Conservation (phyloP, 495 filamentous ascomycete genomes). For the Aspergillus egyptiacus region DNA sequence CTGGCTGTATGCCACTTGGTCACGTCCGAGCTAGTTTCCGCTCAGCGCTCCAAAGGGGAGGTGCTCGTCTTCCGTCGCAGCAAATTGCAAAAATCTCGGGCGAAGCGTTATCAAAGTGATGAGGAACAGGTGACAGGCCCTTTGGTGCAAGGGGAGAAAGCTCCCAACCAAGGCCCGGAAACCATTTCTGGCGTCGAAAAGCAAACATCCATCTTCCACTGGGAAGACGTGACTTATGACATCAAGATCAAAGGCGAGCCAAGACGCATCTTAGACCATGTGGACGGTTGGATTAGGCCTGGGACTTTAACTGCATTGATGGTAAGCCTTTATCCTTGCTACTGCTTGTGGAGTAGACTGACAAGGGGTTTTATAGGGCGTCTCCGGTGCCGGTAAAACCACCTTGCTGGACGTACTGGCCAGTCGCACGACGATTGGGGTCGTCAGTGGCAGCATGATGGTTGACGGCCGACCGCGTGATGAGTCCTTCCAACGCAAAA, state of each 20-base stretch:
- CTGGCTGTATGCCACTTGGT: not conserved
- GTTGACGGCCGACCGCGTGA: conserved; percentile 56
- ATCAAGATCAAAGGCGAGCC: conserved; percentile 57
- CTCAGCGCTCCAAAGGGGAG: conserved; percentile 41
- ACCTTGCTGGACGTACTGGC: conserved; percentile 59
- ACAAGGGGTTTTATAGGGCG: conserved; percentile 56
- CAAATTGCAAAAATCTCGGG: not conserved
- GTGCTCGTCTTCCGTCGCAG: conserved; percentile 48
- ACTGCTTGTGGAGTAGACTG: conserved; percentile 79
- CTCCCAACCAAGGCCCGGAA: conserved; percentile 21
- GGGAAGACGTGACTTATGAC: conserved; percentile 70
- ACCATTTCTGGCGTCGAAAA: conserved; percentile 48
- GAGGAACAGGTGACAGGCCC: conserved; percentile 28
- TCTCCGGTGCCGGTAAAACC: conserved; percentile 61
- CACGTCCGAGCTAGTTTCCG: not conserved
- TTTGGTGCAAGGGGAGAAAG: conserved; percentile 30
- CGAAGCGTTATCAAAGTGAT: conserved; percentile 24
- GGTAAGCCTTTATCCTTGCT: conserved; percentile 35
- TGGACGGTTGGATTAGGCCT: conserved; percentile 61
- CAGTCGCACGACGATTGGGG: conserved; percentile 46
- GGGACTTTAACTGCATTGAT: conserved; percentile 52
- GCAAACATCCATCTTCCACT: conserved; percentile 66
- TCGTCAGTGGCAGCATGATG: conserved; percentile 49
- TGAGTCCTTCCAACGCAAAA: conserved; percentile 83
- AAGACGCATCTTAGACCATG: conserved; percentile 54